Percentiles rank a stretch among this genome's conserved stretches.
Evolutionary conservation across 1,284 basidiomycete genomes (phyloP).

Genomic region (Wolfiporia cocos): DNA sequence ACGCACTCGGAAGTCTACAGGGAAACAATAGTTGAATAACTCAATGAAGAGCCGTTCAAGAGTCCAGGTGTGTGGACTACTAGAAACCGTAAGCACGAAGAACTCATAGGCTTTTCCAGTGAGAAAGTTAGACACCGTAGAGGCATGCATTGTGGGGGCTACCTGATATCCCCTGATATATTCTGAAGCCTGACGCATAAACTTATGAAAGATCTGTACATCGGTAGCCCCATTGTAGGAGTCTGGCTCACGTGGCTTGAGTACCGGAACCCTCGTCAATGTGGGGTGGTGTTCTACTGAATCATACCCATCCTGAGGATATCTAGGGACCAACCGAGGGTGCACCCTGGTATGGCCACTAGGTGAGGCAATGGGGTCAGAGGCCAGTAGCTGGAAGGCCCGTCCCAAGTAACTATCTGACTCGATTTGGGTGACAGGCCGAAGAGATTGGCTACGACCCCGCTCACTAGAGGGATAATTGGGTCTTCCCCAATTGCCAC

Average conservation of each 20-base stretch:
- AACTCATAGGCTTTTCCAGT: constrained; percentile 33
- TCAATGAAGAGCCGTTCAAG: constrained; percentile 26
- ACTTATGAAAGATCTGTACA: constrained; percentile 5
- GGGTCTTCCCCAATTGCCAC: background rate
- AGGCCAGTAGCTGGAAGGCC: background rate
- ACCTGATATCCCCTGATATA: constrained; percentile 4
- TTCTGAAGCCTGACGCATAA: constrained; percentile 1
- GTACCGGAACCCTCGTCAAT: background rate
- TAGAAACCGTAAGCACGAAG: constrained; percentile 29
- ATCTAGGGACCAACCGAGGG: background rate
- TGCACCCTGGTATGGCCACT: background rate
- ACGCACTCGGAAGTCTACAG: constrained; percentile 26
- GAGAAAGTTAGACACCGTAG: constrained; percentile 16
- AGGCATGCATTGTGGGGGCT: background rate
- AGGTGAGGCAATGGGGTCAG: background rate
- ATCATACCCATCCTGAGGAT: background rate
- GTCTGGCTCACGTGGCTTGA: constrained; percentile 7
- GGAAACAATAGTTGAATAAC: constrained; percentile 40
- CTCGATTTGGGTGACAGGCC: constrained; percentile 2
- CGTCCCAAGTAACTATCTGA: constrained; percentile 1
- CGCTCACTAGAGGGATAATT: background rate
- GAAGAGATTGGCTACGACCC: no score
- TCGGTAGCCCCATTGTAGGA: constrained; percentile 1
- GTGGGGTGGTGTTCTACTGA: background rate
- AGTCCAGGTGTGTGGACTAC: constrained; percentile 16